Percentiles rank a stretch among this genome's conserved stretches.
These are phyloP conservation scores for Hanseniaspora thailandica DNA, from an alignment of 805 yeast species.

Conservation along the genomic window DNA sequence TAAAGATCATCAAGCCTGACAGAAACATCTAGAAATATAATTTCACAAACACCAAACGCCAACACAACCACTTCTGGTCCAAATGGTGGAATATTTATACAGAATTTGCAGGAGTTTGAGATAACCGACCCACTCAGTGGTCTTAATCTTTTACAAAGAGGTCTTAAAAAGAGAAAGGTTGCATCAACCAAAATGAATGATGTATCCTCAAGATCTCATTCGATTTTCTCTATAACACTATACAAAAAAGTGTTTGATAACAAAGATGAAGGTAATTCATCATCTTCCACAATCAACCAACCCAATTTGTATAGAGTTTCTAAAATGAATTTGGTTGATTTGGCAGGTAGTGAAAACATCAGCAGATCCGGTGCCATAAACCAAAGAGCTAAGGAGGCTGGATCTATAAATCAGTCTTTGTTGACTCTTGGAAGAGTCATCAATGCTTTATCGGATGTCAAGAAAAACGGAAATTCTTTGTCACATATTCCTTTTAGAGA, in stretches of 20 bases:
- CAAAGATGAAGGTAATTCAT: slow-evolving; percentile 11
- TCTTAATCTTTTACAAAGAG: slow-evolving; percentile 41
- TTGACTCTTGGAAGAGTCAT: slow-evolving; percentile 83
- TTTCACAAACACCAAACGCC: neutral
- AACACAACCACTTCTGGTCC: slow-evolving; percentile 16
- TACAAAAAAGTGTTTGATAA: slow-evolving; percentile 30
- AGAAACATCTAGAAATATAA: neutral
- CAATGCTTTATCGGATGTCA: slow-evolving; percentile 52
- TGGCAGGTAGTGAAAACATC: slow-evolving; percentile 92
- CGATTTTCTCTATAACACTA: slow-evolving; percentile 56
- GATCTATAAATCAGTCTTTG: slow-evolving; percentile 79
- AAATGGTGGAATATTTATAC: slow-evolving; percentile 38
- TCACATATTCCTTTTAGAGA: slow-evolving; percentile 75
- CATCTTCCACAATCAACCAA: slow-evolving; percentile 24
- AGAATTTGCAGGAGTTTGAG: slow-evolving; percentile 52
- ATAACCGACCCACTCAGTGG: slow-evolving; percentile 48
- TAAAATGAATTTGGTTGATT: slow-evolving; percentile 78
- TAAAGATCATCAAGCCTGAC: slow-evolving; percentile 4
- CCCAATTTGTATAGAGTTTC: slow-evolving; percentile 43
- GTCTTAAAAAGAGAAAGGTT: slow-evolving; percentile 49
- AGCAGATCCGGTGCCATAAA: slow-evolving; percentile 77
- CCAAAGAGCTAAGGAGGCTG: slow-evolving; percentile 85
- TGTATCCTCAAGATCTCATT: slow-evolving; percentile 63
- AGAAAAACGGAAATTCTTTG: slow-evolving; percentile 22
- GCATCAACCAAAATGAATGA: slow-evolving; percentile 68